A percentile compares a stretch with the other conserved stretches of the same genome.
These are phyloP conservation scores for Colletotrichum paranaense DNA, from an alignment of 2,329 filamentous ascomycete genomes.

Conservation along the genomic window DNA sequence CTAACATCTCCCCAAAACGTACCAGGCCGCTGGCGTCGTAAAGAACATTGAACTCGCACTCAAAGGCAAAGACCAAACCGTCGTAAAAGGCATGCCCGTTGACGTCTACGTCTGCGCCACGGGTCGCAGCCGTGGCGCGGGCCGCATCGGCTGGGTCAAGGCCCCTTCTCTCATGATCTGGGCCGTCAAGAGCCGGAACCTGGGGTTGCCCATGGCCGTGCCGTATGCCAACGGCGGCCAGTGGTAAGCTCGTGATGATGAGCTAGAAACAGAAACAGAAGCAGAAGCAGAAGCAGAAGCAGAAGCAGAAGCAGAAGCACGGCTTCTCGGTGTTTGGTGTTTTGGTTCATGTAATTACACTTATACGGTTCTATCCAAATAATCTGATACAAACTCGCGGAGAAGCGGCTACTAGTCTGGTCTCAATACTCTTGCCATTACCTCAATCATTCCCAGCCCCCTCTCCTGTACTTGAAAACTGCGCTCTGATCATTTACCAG, in stretches of 20 bases:
- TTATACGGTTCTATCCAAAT: not conserved
- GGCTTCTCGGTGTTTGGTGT: not conserved
- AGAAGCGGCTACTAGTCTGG: not conserved
- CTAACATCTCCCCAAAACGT: not conserved
- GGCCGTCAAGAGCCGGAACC: constrained; percentile 62
- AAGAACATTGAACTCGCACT: constrained; percentile 65
- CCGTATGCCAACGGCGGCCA: constrained; percentile 61
- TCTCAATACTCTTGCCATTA: too few species aligned
- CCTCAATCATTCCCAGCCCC: too few species aligned
- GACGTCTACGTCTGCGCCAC: constrained; percentile 61
- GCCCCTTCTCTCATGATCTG: constrained; percentile 64
- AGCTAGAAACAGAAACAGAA: too few species aligned
- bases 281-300: too few species aligned
- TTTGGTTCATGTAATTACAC: not conserved
- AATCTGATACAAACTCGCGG: not conserved
- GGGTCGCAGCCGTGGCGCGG: constrained; percentile 62
- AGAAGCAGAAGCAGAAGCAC: too few species aligned
- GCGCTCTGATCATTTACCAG: not conserved
- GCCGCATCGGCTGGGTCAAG: constrained; percentile 58
- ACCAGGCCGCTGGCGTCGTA: constrained; percentile 59
- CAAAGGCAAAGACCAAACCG: constrained; percentile 54
- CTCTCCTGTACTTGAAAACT: too few species aligned
- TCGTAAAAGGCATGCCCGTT: constrained; percentile 59
- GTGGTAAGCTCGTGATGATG: constrained; percentile 47
- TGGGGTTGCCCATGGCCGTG: constrained; percentile 56